phyloP scores from a whole-genome alignment of 75 land plant genomes.

The Selaginella moellendorffii region DNA sequence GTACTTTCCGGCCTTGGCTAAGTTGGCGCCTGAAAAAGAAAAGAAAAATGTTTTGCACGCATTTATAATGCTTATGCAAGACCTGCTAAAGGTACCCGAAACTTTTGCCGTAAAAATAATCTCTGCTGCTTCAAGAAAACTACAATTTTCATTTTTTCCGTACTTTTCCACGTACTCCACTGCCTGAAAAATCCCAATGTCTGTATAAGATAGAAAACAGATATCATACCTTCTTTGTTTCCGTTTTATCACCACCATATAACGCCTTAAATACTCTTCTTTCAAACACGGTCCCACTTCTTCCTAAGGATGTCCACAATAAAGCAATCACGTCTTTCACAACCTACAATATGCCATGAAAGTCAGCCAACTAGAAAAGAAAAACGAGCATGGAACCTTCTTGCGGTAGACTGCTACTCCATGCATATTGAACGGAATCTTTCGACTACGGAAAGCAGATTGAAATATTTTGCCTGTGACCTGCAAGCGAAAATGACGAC shows the following conservation, averaged over 20 bases:
- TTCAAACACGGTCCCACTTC: slow-evolving; percentile 46
- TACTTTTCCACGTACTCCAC: slow-evolving; percentile 73
- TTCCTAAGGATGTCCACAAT: slow-evolving; percentile 56
- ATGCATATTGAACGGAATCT: slow-evolving; percentile 89
- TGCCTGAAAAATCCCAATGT: slow-evolving; percentile 27
- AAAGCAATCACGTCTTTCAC: slow-evolving; percentile 60
- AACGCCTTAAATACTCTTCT: slow-evolving; percentile 75
- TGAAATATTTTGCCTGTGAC: slow-evolving; percentile 83
- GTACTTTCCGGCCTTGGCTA: slow-evolving; percentile 70
- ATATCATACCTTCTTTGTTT: slow-evolving; percentile 48
- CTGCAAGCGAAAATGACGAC: slow-evolving; percentile 19
- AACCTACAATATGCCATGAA: slow-evolving; percentile 35
- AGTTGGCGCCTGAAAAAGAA: slow-evolving; percentile 53
- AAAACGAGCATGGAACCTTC: slow-evolving; percentile 57
- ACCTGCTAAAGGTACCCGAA: slow-evolving; percentile 96
- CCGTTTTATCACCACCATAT: slow-evolving; percentile 53
- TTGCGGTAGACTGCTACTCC: slow-evolving; percentile 95
- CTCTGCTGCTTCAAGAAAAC: slow-evolving; percentile 57
- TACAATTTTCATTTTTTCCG: slow-evolving; percentile 36
- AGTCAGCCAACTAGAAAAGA: too few relatives aligned
- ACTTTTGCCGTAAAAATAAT: slow-evolving; percentile 74
- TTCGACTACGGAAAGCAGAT: slow-evolving; percentile 54
- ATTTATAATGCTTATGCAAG: neutral
- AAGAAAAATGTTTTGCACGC: neutral
- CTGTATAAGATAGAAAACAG: neutral